Percentiles rank a stretch among this genome's conserved stretches.
Evolutionary conservation across 495 filamentous ascomycete species (phyloP).

Genomic region (Recurvomyces mirabilis): DNA sequence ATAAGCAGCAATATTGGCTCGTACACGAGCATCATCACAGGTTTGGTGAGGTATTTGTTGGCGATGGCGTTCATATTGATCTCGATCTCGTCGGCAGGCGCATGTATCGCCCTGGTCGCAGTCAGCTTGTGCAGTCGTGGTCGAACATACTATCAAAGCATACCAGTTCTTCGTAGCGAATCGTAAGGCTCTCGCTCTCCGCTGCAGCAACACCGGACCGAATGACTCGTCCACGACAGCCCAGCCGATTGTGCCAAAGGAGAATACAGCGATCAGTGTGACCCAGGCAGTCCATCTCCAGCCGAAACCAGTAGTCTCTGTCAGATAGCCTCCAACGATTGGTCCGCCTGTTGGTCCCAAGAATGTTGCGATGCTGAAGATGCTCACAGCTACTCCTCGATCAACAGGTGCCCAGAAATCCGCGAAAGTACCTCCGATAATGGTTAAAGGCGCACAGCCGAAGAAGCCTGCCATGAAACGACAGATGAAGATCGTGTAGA

Average conservation of each 20-base stretch:
- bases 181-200: conserved; percentile 42
- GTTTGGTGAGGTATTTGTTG: conserved; percentile 20
- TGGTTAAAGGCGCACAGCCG: conserved; percentile 51
- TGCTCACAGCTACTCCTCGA: conserved; percentile 46
- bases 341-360: conserved; percentile 46
- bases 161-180: conserved; percentile 45
- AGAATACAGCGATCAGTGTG: conserved; percentile 2
- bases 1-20: conserved; percentile 49
- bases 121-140: not conserved
- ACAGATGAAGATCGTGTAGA: conserved; percentile 47
- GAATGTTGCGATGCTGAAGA: conserved; percentile 44
- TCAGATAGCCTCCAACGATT: conserved; percentile 34
- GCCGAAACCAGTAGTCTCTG: conserved; percentile 35
- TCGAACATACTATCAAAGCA: not conserved
- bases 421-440: conserved; percentile 48
- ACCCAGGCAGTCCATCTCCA: conserved; percentile 41
- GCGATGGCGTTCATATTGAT: conserved; percentile 26
- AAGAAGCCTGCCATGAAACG: conserved; percentile 54
- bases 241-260: conserved; percentile 27
- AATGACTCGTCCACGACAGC: conserved; percentile 51
- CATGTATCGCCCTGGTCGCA: conserved; percentile 25
- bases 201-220: conserved; percentile 41
- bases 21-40: conserved; percentile 44
- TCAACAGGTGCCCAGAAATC: conserved; percentile 51
- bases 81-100: conserved; percentile 42